These are phyloP conservation scores for Coemansia sp. DNA, from an alignment of 192 early-diverging fungal species.

Conservation along the genomic window DNA sequence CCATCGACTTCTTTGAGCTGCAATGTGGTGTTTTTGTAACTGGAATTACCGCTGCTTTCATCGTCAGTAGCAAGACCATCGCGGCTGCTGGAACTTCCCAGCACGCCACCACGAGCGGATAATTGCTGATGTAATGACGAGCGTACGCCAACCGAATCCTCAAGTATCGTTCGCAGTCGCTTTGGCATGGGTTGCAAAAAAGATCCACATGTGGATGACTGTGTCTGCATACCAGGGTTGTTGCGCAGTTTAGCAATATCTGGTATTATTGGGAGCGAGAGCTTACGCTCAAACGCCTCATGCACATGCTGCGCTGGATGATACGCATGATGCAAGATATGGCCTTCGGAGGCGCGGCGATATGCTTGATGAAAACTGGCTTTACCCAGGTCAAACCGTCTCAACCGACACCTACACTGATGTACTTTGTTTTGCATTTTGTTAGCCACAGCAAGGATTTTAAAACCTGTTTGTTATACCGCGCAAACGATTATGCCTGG, in stretches of 20 bases:
- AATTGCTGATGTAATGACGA: conserved; percentile 6
- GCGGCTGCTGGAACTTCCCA: neutral
- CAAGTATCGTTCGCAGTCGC: conserved; percentile 51
- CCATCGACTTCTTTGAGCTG: neutral
- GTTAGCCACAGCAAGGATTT: conserved; percentile 3
- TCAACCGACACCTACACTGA: conserved; percentile 45
- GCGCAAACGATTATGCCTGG: neutral
- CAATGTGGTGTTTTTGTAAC: conserved; percentile 4
- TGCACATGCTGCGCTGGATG: conserved; percentile 26
- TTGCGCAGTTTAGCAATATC: conserved; percentile 43
- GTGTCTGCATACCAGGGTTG: conserved; percentile 1
- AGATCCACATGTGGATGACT: conserved; percentile 8
- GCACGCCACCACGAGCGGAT: neutral
- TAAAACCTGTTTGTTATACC: conserved; percentile 1
- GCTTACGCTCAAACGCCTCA: conserved; percentile 49
- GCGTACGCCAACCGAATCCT: conserved; percentile 36
- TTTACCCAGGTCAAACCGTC: conserved; percentile 45
- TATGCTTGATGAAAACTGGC: conserved; percentile 38
- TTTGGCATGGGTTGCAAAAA: conserved; percentile 43
- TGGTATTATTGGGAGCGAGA: conserved; percentile 51
- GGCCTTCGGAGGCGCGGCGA: conserved; percentile 52
- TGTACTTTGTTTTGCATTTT: neutral
- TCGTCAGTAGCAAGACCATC: conserved; percentile 1
- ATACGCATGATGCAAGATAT: conserved; percentile 38
- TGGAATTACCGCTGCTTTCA: conserved; percentile 6